phyloP scores from a whole-genome alignment of 768 basidiomycete species.

The Lepiota brunneoincarnata region DNA sequence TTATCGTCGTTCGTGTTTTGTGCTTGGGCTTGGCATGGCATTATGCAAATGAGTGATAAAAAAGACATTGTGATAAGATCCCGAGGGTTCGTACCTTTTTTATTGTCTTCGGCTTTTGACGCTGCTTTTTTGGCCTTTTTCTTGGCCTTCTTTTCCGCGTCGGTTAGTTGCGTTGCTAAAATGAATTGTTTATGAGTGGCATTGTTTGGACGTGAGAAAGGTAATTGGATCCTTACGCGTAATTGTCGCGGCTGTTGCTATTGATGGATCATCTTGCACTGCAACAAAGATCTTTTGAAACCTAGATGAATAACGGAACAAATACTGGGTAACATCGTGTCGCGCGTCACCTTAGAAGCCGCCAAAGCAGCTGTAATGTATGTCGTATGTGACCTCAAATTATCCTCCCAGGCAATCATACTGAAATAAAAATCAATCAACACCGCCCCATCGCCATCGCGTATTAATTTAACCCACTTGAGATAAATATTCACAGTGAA shows the following conservation, averaged over 20 bases:
- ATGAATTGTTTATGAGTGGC: not conserved
- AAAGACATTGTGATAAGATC: too few species aligned
- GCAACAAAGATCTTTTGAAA: slow-evolving; percentile 64
- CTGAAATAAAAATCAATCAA: slow-evolving; percentile 33
- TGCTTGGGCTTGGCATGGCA: slow-evolving; percentile 17
- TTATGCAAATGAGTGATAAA: not conserved
- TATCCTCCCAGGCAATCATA: slow-evolving; percentile 80
- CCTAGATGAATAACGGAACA: slow-evolving; percentile 10
- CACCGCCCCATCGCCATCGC: not conserved
- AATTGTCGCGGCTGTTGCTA: slow-evolving; percentile 27
- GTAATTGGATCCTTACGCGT: slow-evolving; percentile 30
- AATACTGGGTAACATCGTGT: not conserved
- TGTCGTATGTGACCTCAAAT: slow-evolving; percentile 68
- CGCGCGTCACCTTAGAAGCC: slow-evolving; percentile 56
- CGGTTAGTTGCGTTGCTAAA: slow-evolving; percentile 42
- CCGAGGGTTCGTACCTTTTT: slow-evolving; percentile 53
- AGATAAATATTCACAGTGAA: slow-evolving; percentile 85
- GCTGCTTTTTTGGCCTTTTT: slow-evolving; percentile 84
- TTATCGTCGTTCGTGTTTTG: slow-evolving; percentile 58
- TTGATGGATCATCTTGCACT: slow-evolving; percentile 68
- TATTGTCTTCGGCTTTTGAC: slow-evolving; percentile 64
- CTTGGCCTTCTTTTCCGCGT: slow-evolving; percentile 76
- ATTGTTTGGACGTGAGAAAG: slow-evolving; percentile 27
- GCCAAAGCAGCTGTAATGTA: slow-evolving; percentile 73
- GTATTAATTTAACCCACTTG: slow-evolving; percentile 49